Conservation (phyloP, 2,329 filamentous ascomycete genomes). For the Exophiala oligosperma region DNA sequence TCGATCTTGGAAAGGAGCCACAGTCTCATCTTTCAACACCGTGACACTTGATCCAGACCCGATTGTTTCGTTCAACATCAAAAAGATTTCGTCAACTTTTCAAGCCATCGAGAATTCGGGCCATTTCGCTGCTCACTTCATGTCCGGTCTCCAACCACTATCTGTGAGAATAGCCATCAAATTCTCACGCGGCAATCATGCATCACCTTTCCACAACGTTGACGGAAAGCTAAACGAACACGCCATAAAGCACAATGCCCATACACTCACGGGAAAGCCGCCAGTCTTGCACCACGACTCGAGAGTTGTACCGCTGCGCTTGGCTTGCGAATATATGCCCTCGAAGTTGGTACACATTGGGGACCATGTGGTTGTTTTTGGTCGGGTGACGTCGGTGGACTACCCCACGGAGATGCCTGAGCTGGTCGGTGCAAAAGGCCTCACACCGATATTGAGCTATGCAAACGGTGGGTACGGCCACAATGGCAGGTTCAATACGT, state of each 20-base stretch:
- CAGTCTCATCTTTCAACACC: slow-evolving; percentile 62
- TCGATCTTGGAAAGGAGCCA: slow-evolving; percentile 50
- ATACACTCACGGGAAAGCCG: background rate
- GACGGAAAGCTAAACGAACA: slow-evolving; percentile 16
- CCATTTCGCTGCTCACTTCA: slow-evolving; percentile 54
- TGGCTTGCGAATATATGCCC: slow-evolving; percentile 31
- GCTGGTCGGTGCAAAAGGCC: background rate
- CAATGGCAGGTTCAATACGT: background rate
- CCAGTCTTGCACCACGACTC: slow-evolving; percentile 6
- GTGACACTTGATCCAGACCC: slow-evolving; percentile 57
- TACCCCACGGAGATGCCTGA: background rate
- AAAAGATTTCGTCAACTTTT: slow-evolving; percentile 56
- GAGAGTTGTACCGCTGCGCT: background rate
- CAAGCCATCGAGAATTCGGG: slow-evolving; percentile 49
- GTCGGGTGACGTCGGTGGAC: slow-evolving; percentile 34
- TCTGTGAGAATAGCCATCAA: slow-evolving; percentile 30
- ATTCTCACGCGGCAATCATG: slow-evolving; percentile 21
- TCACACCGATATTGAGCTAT: background rate
- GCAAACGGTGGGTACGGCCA: background rate
- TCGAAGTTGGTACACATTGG: slow-evolving; percentile 42
- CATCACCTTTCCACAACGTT: slow-evolving; percentile 19
- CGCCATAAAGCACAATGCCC: background rate
- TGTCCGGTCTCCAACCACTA: slow-evolving; percentile 33
- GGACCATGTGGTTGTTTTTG: slow-evolving; percentile 51
- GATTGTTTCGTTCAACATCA: slow-evolving; percentile 63